These are phyloP conservation scores for Pleurotus tuoliensis DNA, from an alignment of 768 basidiomycete species.

Conservation along the genomic window DNA sequence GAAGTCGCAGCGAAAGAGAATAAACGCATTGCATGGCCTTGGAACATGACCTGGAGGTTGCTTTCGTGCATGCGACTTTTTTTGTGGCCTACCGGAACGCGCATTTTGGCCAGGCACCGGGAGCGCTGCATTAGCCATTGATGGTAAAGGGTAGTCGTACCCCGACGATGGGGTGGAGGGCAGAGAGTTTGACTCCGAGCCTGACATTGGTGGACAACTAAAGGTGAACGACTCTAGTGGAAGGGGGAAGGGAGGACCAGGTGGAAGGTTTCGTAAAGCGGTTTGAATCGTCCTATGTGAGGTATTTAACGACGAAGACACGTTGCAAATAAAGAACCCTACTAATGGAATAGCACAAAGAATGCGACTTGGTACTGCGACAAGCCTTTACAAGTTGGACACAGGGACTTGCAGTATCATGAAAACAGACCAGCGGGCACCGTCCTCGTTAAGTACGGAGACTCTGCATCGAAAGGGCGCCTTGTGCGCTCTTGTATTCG, in stretches of 20 bases:
- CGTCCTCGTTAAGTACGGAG: neutral
- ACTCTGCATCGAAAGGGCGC: neutral
- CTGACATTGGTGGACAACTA: neutral
- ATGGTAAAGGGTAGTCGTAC: neutral
- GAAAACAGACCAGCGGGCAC: neutral
- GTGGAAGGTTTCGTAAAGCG: neutral
- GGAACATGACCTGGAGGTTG: constrained; percentile 56
- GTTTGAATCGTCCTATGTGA: neutral
- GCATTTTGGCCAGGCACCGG: neutral
- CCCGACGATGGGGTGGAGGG: constrained; percentile 1
- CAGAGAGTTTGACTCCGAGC: neutral
- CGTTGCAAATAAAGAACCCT: constrained; percentile 9
- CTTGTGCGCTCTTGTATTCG: neutral
- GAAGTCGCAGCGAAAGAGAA: constrained; percentile 74
- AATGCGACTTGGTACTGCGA: neutral
- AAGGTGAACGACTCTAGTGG: too few relatives aligned
- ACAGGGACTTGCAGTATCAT: neutral
- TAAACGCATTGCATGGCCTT: constrained; percentile 75
- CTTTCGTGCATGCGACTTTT: constrained; percentile 38
- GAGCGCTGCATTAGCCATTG: neutral
- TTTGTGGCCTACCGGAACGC: neutral
- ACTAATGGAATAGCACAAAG: constrained; percentile 6
- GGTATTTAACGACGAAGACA: constrained; percentile 7
- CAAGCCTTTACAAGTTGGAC: neutral
- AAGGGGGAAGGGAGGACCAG: neutral